These are phyloP conservation scores for Rhizopogon roseolus DNA, from an alignment of 768 basidiomycete genomes.

Conservation along the genomic window DNA sequence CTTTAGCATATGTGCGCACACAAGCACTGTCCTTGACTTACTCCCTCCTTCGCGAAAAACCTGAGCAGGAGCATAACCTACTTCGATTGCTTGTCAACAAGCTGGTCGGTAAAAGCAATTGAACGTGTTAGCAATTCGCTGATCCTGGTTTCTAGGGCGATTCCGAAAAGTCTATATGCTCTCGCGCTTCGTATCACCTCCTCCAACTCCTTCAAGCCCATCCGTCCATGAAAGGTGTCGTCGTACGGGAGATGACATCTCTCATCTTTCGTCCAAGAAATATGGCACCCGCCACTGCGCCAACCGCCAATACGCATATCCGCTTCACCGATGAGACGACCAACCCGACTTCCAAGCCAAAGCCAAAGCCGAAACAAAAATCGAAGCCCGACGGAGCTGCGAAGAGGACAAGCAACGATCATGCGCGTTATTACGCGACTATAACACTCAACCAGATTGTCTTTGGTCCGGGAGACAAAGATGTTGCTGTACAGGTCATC, in stretches of 20 bases:
- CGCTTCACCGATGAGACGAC: slow-evolving; percentile 40
- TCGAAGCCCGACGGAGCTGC: slow-evolving; percentile 19
- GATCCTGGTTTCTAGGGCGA: slow-evolving; percentile 58
- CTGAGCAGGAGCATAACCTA: slow-evolving; percentile 97
- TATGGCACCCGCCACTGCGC: slow-evolving; percentile 28
- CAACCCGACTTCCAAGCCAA: not conserved
- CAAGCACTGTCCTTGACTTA: slow-evolving; percentile 77
- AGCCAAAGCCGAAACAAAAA: slow-evolving; percentile 10
- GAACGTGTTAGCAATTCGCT: not conserved
- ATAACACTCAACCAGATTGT: slow-evolving; percentile 96
- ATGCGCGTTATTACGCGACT: slow-evolving; percentile 86
- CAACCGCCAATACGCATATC: slow-evolving; percentile 38
- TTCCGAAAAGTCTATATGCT: slow-evolving; percentile 80
- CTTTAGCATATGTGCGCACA: slow-evolving; percentile 81
- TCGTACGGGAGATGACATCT: slow-evolving; percentile 82
- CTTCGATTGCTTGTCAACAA: slow-evolving; percentile 92
- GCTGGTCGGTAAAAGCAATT: slow-evolving; percentile 47
- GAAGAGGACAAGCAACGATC: slow-evolving; percentile 50
- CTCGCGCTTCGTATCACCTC: slow-evolving; percentile 84
- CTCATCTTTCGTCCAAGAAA: slow-evolving; percentile 59
- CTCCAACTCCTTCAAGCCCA: slow-evolving; percentile 88
- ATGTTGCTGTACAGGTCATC: slow-evolving; percentile 73
- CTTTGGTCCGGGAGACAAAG: slow-evolving; percentile 58
- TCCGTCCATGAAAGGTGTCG: slow-evolving; percentile 86
- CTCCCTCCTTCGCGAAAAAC: slow-evolving; percentile 80